Base-by-base conservation (phyloP, 2,329 filamentous ascomycete species). In the Cladobotryum mycophilum region DNA sequence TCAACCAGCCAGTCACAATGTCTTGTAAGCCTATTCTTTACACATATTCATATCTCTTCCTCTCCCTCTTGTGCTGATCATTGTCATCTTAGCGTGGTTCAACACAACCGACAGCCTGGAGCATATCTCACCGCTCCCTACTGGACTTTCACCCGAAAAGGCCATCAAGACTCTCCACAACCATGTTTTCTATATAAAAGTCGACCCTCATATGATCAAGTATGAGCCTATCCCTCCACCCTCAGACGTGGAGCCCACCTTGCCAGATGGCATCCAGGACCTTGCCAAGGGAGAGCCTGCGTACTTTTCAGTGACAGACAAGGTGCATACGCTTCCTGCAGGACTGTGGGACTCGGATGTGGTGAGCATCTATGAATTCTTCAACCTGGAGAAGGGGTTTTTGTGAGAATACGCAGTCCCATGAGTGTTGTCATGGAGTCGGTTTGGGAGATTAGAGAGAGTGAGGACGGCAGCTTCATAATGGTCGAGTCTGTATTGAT, bases 341-440 rank as follows among this genome's bases (percentile, higher is more conserved):
- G 76, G 77, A 2, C 67, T 81, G 25, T 81, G 76, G 76, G 76
- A 78, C 58, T 74, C 70, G 47, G 73, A 75, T 44, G 74, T 81
- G 6, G 69, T 75, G 47, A 80, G 76, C 65, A 72, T 63, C 5
- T 78, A 78, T 59, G 78, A 81, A 63, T 76, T 81, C 53, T 73
- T 75, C 15, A 64, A 78, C 54, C 64, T 75, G 15, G 65, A 66
- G n/a, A 67, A 63, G 25, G 79, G 79, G 15, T 78, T 6, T 80
- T 79, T 60, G 73, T 78, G 40, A 65, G 77, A 9, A 74, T 80
- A 48, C 67, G 66, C 41, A 76, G 75, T 38, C 77, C 78, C 17
- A 58, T 81, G 61, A 70, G 68, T 41, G 66, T 79, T 34, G 63
- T 75, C 2, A 74, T 81, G 69, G 78, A 82, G 61, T 78, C 77